Conservation (phyloP, 2,329 filamentous ascomycete species). For the Nemania sp. region DNA sequence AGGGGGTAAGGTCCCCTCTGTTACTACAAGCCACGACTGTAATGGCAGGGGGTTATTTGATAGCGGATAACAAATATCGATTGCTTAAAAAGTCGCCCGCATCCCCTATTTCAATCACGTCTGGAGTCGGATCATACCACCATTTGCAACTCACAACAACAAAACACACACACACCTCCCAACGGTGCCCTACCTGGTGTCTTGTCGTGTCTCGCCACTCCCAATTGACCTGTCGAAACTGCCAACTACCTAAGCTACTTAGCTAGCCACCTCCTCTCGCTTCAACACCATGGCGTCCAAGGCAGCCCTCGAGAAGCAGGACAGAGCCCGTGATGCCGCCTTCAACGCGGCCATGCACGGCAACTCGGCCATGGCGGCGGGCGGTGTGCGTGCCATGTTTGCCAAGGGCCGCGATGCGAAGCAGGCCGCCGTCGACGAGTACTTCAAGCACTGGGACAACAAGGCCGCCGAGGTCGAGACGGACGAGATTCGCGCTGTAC, state of each 20-base stretch:
- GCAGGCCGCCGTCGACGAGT: conserved; percentile 82
- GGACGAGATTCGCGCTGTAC: conserved; percentile 75
- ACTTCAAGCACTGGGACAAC: conserved; percentile 97
- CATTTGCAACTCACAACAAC: neutral
- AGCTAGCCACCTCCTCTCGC: neutral
- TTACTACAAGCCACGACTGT: neutral
- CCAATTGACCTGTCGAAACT: conserved; percentile 14
- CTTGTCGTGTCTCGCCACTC: no score
- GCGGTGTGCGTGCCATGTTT: conserved; percentile 82
- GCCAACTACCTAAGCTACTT: neutral
- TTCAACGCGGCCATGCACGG: conserved; percentile 91
- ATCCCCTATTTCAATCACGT: conserved; percentile 19
- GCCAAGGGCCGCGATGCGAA: conserved; percentile 77
- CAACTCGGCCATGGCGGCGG: conserved; percentile 67
- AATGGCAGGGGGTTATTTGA: neutral
- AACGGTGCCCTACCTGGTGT: neutral
- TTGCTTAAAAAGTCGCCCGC: conserved; percentile 27
- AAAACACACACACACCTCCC: no score
- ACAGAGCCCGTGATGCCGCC: conserved; percentile 82
- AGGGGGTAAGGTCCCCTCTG: neutral
- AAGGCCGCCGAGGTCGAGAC: conserved; percentile 81
- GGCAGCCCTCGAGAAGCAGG: conserved; percentile 73
- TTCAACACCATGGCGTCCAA: conserved; percentile 50
- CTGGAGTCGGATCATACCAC: conserved; percentile 17
- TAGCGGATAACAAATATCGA: conserved; percentile 23